Evolutionary conservation across 2,329 filamentous ascomycete species (phyloP), one percentile per base, ranked within the genome.

Genomic region (Teratosphaeria viscida): DNA sequence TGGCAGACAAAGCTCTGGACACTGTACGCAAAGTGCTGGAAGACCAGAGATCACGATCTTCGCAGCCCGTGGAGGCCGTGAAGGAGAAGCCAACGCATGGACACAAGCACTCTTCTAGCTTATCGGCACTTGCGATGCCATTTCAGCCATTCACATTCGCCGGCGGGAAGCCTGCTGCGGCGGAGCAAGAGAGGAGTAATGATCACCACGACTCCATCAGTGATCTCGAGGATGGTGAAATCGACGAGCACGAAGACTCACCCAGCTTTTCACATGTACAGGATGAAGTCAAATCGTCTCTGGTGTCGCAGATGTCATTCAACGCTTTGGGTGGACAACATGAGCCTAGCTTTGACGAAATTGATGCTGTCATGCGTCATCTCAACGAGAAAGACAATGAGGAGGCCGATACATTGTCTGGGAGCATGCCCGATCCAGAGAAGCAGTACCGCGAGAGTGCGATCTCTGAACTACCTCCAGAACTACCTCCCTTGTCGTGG

Each of bases 331-430:
- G 43, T 10, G n/a, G 43, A 11, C 55, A 61, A 29, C 57, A 63
- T 3, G 71, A 78, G 56, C 75, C 78, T 37, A 79, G 86, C 0
- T 89, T 89, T 66, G 87, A 92, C 65, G 91, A 96, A 70, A 92
- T 96, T 68, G 92, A 96, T 76, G 90, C 88, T 53, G 85, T 96
- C 57, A 96, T 97, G 90, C 84, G 87, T 64, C 87, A 94, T 61
- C 82, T 96, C 67, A 87, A 90, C 67, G 82, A 86, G 60, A 83
- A 80, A 55, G 85, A 90, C 1, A 85, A 87, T 69, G 86, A 85
- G 19, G 16, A 49, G 8, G 43, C 43, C 43, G 43, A 49, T 10
- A 49, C n/a, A 4, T 55, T 55, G 26, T 19, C 53, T 10, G 43
- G 43, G 27, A 55, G 29, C 53, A 32, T 55, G 53, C 34, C 53